These are phyloP conservation scores for Mycena amicta DNA, from an alignment of 768 basidiomycete species.

Conservation along the genomic window DNA sequence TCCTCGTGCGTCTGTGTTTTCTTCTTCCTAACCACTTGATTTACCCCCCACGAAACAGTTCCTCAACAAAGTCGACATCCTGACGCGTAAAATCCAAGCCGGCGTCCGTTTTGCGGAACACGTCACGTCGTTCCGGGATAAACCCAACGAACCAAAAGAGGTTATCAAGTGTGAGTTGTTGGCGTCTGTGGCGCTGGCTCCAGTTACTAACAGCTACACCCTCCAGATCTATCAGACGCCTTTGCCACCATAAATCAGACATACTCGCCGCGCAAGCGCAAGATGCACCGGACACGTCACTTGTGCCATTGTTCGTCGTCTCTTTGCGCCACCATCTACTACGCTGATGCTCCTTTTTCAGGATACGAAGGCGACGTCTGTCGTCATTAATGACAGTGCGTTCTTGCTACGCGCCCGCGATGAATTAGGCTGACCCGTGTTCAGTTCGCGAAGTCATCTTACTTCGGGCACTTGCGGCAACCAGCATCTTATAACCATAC, in stretches of 20 bases:
- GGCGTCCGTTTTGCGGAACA: slow-evolving; percentile 57
- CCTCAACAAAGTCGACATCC: slow-evolving; percentile 65
- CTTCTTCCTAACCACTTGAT: neutral
- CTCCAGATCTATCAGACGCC: slow-evolving; percentile 52
- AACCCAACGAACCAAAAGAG: slow-evolving; percentile 51
- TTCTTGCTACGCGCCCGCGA: slow-evolving; percentile 1
- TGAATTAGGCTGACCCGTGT: slow-evolving; percentile 1
- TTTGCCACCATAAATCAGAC: slow-evolving; percentile 54
- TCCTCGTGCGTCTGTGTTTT: slow-evolving; percentile 34
- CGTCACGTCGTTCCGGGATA: slow-evolving; percentile 55
- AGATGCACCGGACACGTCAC: slow-evolving; percentile 58
- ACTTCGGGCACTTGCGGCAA: slow-evolving; percentile 35
- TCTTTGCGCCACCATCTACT: slow-evolving; percentile 9
- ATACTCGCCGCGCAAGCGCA: slow-evolving; percentile 47
- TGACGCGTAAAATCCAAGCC: slow-evolving; percentile 52
- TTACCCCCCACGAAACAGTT: slow-evolving; percentile 30
- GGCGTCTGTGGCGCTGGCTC: slow-evolving; percentile 3
- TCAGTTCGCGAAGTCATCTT: slow-evolving; percentile 41
- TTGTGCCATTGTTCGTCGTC: slow-evolving; percentile 55
- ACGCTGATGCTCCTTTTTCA: slow-evolving; percentile 26
- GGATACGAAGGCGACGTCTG: slow-evolving; percentile 50
- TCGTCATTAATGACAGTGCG: slow-evolving; percentile 52
- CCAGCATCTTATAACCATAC: slow-evolving; percentile 34
- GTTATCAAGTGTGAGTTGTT: slow-evolving; percentile 54
- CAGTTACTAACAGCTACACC: neutral